Evolutionary conservation across 805 yeast genomes (phyloP).

Genomic region (Pichia ethanolica): DNA sequence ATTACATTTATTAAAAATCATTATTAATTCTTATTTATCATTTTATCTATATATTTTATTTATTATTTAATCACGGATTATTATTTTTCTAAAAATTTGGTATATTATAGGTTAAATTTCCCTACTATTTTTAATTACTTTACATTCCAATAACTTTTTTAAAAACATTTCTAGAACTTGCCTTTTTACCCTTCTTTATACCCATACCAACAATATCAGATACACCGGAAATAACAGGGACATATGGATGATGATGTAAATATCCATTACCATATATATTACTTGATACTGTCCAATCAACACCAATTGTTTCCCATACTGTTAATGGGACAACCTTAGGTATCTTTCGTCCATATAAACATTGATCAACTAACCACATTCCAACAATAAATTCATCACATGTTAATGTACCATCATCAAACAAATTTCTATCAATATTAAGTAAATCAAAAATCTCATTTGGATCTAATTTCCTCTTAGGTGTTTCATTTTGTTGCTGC

Average conservation of each 20-base stretch:
- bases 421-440: conserved; percentile 40
- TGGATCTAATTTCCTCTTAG: not conserved
- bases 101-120: no score
- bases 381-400: conserved; percentile 88
- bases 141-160: conserved; percentile 10
- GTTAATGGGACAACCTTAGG: conserved; percentile 61
- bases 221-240: not conserved
- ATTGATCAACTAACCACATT: conserved; percentile 96
- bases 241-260: not conserved
- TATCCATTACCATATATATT: not conserved
- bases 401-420: conserved; percentile 69
- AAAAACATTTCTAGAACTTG: conserved; percentile 2
- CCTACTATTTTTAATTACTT: no score
- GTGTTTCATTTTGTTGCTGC: no score
- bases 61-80: not conserved
- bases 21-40: not conserved
- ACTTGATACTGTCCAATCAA: conserved; percentile 2
- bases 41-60: not conserved
- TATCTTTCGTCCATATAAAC: conserved; percentile 85
- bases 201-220: conserved; percentile 2
- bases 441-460: not conserved
- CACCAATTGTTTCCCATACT: conserved; percentile 52
- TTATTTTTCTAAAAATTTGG: no score
- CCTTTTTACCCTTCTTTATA: conserved; percentile 2
- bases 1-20: not conserved